Evolutionary conservation across 192 early-diverging fungal genomes (phyloP).

Genomic region (Rhizoclosmatium globosum): DNA sequence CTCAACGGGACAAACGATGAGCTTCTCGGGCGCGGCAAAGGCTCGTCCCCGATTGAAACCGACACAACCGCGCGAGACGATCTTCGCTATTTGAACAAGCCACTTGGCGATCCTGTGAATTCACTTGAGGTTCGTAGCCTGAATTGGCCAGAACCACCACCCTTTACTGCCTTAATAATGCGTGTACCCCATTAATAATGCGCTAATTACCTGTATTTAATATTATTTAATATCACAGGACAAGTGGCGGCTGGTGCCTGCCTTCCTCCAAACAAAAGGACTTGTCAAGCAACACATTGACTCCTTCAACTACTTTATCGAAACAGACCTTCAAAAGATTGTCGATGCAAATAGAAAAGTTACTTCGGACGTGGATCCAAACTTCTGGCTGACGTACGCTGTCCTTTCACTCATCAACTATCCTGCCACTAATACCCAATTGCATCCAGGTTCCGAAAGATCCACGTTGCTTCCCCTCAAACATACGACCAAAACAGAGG

Average conservation of each 20-base stretch:
- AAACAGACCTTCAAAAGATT: slow-evolving; percentile 94
- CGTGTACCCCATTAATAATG: too few species aligned
- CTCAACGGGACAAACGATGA: neutral
- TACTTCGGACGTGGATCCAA: slow-evolving; percentile 90
- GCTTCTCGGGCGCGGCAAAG: slow-evolving; percentile 50
- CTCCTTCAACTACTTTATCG: slow-evolving; percentile 99
- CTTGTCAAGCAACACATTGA: slow-evolving; percentile 99
- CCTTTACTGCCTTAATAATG: too few species aligned
- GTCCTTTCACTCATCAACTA: neutral
- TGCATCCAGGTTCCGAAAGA: slow-evolving; percentile 78
- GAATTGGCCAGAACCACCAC: too few species aligned
- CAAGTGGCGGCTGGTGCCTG: slow-evolving; percentile 98
- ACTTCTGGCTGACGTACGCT: slow-evolving; percentile 89
- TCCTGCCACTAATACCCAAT: neutral
- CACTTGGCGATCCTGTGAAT: slow-evolving; percentile 65
- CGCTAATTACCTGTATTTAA: neutral
- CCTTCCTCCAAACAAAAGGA: slow-evolving; percentile 96
- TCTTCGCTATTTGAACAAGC: slow-evolving; percentile 61
- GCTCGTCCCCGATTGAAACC: slow-evolving; percentile 59
- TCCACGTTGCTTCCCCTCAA: slow-evolving; percentile 84
- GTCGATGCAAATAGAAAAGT: slow-evolving; percentile 90
- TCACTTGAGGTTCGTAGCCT: slow-evolving; percentile 54
- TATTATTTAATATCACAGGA: slow-evolving; percentile 62
- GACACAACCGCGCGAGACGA: slow-evolving; percentile 62
- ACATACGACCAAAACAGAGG: slow-evolving; percentile 75